phyloP scores from a whole-genome alignment of 2,329 filamentous ascomycete genomes.

The Amauroascus verrucosus region DNA sequence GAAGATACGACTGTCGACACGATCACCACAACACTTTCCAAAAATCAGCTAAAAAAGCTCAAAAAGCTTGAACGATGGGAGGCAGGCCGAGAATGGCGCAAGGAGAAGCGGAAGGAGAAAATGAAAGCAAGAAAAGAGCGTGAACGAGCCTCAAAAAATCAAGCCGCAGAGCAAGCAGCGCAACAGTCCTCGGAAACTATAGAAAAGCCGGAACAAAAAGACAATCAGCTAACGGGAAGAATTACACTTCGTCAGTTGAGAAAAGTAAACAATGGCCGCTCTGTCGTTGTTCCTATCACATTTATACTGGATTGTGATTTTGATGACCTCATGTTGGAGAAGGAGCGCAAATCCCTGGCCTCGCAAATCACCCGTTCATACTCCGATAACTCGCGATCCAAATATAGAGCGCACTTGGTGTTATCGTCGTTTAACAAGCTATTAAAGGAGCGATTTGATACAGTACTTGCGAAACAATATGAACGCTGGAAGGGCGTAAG shows the following conservation, averaged over 20 bases:
- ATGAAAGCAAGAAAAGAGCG: slow-evolving; percentile 44
- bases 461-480: slow-evolving; percentile 59
- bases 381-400: slow-evolving; percentile 67
- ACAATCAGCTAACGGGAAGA: slow-evolving; percentile 16
- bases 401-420: slow-evolving; percentile 59
- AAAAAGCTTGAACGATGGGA: slow-evolving; percentile 66
- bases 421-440: slow-evolving; percentile 67
- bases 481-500: slow-evolving; percentile 67
- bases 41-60: slow-evolving; percentile 75
- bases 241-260: slow-evolving; percentile 21
- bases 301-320: slow-evolving; percentile 87
- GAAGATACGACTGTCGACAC: slow-evolving; percentile 1
- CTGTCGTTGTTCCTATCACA: slow-evolving; percentile 59
- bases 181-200: slow-evolving; percentile 21
- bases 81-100: slow-evolving; percentile 52
- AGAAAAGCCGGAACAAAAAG: slow-evolving; percentile 15
- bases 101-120: slow-evolving; percentile 50
- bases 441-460: slow-evolving; percentile 71
- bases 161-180: slow-evolving; percentile 22
- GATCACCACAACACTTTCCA: slow-evolving; percentile 50
- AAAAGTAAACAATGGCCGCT: slow-evolving; percentile 21
- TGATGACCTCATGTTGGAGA: slow-evolving; percentile 77
- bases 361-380: slow-evolving; percentile 81
- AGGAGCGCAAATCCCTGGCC: slow-evolving; percentile 71
- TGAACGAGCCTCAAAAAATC: slow-evolving; percentile 33